Evolutionary conservation across 495 filamentous ascomycete species (phyloP), one percentile per base, ranked within the genome.

Genomic region (Penicillium psychrofluorescens): DNA sequence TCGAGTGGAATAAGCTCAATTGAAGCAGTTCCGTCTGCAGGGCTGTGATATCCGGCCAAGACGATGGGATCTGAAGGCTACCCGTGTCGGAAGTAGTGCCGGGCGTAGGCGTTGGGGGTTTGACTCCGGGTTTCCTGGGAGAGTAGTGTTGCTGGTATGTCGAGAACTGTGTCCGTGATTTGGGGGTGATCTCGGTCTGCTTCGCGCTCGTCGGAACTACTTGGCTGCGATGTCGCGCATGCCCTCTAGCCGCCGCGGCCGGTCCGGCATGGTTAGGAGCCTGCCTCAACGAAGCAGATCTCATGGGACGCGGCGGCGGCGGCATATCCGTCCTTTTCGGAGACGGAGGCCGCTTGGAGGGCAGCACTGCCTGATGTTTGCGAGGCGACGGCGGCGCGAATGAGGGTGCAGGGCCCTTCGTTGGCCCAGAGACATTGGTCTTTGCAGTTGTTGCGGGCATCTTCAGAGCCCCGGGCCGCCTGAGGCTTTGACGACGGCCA

Each of bases 21-120:
- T 88, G 85, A 15, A 89, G 65, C 14, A 92, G 70, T 53, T 90
- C 84, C 0, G 81, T 79, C 54, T 89, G 85, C 28, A 87, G 54
- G 14, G 75, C 69, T 33, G 75, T 70, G 6, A 75, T 76, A 54
- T 86, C 83, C 39, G 79, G 76, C 62, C 59, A 65, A 1, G 79
- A 75, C 2, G 41, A 76, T 16, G 58, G 50, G 12, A 61, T 58
- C 32, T 65, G 42, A 11, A 51, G 38, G 28, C 44, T 36, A 36
- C 54, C 42, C 13, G 53, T 9, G 7, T 48, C 45, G 11, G 44
- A 6, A 29, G 38, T 27, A 22, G 45, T 41, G 14, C 34, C 48
- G 9, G 54, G 45, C 0, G 51, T 53, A 14, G 70, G 63, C 0
- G 78, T 79, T 12, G 80, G 67, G 3, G 79, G 74, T 41, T 83